Evolutionary conservation across 2,329 filamentous ascomycete genomes (phyloP).

Genomic region (Claviceps citrina): DNA sequence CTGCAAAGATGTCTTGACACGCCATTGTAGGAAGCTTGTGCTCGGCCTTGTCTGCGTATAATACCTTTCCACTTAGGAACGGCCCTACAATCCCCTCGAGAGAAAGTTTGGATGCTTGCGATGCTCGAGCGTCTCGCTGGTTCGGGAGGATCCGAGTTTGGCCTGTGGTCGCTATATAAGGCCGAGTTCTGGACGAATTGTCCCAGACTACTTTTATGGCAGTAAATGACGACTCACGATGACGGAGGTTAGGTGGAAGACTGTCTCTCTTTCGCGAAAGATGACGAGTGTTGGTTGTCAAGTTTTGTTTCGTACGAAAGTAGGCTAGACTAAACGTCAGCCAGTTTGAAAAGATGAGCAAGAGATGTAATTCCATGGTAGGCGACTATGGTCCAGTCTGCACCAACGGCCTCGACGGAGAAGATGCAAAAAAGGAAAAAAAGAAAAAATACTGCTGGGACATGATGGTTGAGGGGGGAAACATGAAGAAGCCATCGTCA

Average conservation of each 20-base stretch:
- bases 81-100: neutral
- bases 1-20: slow-evolving; percentile 36
- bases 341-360: slow-evolving; percentile 7
- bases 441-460: too few species aligned
- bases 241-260: neutral
- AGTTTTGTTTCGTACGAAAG: neutral
- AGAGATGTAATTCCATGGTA: slow-evolving; percentile 5
- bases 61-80: neutral
- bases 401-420: neutral
- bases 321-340: slow-evolving; percentile 7
- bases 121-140: neutral
- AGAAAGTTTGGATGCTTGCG: neutral
- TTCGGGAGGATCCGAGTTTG: neutral
- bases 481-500: neutral
- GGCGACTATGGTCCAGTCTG: neutral
- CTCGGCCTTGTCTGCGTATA: neutral
- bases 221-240: neutral
- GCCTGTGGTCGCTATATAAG: neutral
- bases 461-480: neutral
- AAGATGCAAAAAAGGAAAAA: too few species aligned
- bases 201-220: neutral
- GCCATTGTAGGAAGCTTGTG: slow-evolving; percentile 11
- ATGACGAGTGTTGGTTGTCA: slow-evolving; percentile 1
- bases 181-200: neutral
- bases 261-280: too few species aligned